A percentile compares a stretch with the other conserved stretches of the same genome.
Evolutionary conservation across 1,284 basidiomycete species (phyloP).

Genomic region (Puccinia novopanici): DNA sequence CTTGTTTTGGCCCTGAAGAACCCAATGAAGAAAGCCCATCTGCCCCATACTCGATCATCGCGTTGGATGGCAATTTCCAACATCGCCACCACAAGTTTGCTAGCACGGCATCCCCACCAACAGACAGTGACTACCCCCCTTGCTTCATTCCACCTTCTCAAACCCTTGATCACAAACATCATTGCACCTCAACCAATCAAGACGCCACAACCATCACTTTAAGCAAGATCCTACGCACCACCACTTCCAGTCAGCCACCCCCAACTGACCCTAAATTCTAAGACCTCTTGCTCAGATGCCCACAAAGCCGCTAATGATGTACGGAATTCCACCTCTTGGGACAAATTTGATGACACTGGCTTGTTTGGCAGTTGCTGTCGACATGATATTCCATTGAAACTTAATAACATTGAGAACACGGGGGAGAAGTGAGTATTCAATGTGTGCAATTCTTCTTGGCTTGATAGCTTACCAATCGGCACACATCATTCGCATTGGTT

Average conservation of each 20-base stretch:
- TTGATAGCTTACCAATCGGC: background rate
- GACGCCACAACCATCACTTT: background rate
- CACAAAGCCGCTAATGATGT: constrained; percentile 22
- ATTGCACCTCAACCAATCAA: background rate
- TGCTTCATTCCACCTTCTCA: constrained; percentile 5
- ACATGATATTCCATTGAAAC: constrained; percentile 17
- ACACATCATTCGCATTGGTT: too few species aligned
- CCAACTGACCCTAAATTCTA: too few species aligned
- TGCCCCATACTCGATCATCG: background rate
- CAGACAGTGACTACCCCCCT: background rate
- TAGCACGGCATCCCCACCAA: constrained; percentile 12
- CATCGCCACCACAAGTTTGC: too few species aligned
- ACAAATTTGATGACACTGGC: constrained; percentile 31
- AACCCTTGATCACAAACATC: background rate
- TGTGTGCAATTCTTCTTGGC: too few species aligned
- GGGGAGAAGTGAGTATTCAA: constrained; percentile 22
- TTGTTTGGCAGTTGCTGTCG: constrained; percentile 21
- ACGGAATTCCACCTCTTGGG: background rate
- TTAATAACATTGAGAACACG: background rate
- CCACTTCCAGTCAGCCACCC: background rate
- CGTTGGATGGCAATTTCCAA: constrained; percentile 38
- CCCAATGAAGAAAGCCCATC: background rate
- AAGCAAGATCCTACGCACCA: background rate
- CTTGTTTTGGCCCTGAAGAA: constrained; percentile 21
- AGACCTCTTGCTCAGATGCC: constrained; percentile 27